Evolutionary conservation across 306 rosid species (phyloP), one percentile per base, ranked within the genome.

Genomic region (Senna tora): DNA sequence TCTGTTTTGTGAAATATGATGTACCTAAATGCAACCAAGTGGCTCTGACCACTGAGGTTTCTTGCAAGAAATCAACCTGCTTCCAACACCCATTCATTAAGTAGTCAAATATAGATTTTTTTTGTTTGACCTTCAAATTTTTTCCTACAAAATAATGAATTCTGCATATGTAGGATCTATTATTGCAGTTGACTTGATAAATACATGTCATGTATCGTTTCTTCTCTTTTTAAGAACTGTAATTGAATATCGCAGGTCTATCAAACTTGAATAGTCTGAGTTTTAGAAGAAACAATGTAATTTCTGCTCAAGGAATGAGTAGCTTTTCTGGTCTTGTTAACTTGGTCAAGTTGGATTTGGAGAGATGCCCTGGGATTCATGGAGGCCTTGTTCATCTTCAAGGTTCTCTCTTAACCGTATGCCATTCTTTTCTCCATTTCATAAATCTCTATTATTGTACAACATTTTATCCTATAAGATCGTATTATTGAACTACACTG

Each of bases 361-460:
- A 91, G 87, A 92, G 90, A 86, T 94, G 97, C 75, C 95, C 97
- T 70, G 83, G 81, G 76, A 86, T 94, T 77, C 97, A 89, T 81
- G 96, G 92, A 36, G 97, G 98, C 30, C 94, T 91, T 65, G 74
- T 86, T 81, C 85, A 89, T 85, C 86, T 94, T 53, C 86, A 85
- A 85, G 97, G 98, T 91, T 52, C 63, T 70, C 77, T 75, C 58
- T 38, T 71, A 64, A 52, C 38, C 47, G 32, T 16, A 17, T 67
- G 16, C n/a, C 64, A 33, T 19, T 54, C 77, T 62, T 45, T 61
- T 39, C 34, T 34, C n/a, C 68, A 6, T 58, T 69, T 68, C 72
- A 17, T 42, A 41, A 41, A 38, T 28, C 41, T 51, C 17, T 7
- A 34, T 30, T 7, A 34, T 30, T 66, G 22, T 1, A 36, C 39